phyloP scores from a whole-genome alignment of 768 basidiomycete species.

The Collybia nuda region DNA sequence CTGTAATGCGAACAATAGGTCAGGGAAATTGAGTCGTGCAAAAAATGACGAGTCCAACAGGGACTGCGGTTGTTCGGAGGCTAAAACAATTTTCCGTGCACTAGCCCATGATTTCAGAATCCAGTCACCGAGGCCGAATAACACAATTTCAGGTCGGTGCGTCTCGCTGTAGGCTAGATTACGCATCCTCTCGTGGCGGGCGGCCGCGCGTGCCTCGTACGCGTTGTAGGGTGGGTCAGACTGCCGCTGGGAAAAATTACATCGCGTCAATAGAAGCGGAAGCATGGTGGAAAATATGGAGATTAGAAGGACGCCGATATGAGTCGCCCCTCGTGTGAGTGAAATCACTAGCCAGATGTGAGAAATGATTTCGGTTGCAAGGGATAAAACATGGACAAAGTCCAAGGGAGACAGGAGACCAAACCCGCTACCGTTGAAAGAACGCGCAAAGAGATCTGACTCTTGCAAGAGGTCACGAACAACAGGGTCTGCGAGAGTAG shows the following conservation, averaged over 20 bases:
- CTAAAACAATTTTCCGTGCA: constrained; percentile 58
- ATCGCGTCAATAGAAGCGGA: constrained; percentile 58
- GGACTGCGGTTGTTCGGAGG: constrained; percentile 48
- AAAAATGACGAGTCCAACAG: constrained; percentile 46
- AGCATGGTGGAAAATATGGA: constrained; percentile 61
- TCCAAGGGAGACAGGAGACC: constrained; percentile 81
- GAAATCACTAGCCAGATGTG: constrained; percentile 70
- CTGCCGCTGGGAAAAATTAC: constrained; percentile 37
- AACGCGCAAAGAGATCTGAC: constrained; percentile 82
- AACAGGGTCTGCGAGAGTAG: constrained; percentile 71
- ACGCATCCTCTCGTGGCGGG: constrained; percentile 74
- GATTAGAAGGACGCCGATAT: constrained; percentile 56
- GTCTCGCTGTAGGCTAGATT: constrained; percentile 72
- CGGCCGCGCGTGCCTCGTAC: constrained; percentile 62
- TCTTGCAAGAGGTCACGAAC: constrained; percentile 82
- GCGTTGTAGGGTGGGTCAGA: constrained; percentile 46
- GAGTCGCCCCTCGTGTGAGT: constrained; percentile 55
- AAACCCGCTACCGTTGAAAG: constrained; percentile 76
- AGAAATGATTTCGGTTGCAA: constrained; percentile 69
- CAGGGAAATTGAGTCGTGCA: constrained; percentile 60
- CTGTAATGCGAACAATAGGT: constrained; percentile 63
- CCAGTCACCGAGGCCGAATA: constrained; percentile 87
- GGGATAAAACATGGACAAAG: constrained; percentile 70
- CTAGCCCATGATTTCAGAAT: constrained; percentile 75
- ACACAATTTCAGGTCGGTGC: constrained; percentile 77